Percentiles rank a stretch among this genome's conserved stretches.
Evolutionary conservation across 768 basidiomycete species (phyloP).

Genomic region (Pseudohyphozyma bogoriensis): DNA sequence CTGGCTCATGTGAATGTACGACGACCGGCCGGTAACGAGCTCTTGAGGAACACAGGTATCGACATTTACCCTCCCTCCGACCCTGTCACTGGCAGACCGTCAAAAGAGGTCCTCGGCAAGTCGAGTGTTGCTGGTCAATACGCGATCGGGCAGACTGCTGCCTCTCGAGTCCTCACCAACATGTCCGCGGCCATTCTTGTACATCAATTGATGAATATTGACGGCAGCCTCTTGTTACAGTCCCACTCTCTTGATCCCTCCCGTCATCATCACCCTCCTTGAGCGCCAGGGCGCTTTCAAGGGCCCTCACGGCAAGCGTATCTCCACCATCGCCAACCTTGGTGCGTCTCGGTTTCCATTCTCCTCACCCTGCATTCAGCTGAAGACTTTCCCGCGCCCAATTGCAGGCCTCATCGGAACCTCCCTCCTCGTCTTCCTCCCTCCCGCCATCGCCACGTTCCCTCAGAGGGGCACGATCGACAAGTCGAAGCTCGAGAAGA

Average conservation of each 20-base stretch:
- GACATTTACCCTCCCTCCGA: constrained; percentile 23
- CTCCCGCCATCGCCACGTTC: constrained; percentile 42
- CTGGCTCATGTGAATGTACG: too few relatives aligned
- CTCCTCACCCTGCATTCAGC: neutral
- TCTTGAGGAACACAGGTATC: constrained; percentile 19
- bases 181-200: constrained; percentile 30
- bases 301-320: constrained; percentile 35
- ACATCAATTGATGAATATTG: neutral
- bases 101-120: constrained; percentile 37
- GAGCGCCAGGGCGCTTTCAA: constrained; percentile 36
- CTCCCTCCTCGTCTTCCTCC: constrained; percentile 40
- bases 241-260: constrained; percentile 42
- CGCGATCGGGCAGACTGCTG: constrained; percentile 41
- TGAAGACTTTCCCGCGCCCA: neutral
- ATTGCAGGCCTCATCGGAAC: constrained; percentile 35
- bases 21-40: too few relatives aligned
- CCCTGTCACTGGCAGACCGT: constrained; percentile 2
- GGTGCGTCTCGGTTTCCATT: constrained; percentile 26
- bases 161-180: constrained; percentile 40
- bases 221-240: constrained; percentile 15
- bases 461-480: constrained; percentile 38
- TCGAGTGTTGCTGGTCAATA: constrained; percentile 38
- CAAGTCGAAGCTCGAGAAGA: constrained; percentile 38
- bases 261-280: constrained; percentile 39
- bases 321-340: constrained; percentile 36